These are phyloP conservation scores for Penicillium brevicompactum DNA, from an alignment of 2,329 filamentous ascomycete species.

Conservation along the genomic window DNA sequence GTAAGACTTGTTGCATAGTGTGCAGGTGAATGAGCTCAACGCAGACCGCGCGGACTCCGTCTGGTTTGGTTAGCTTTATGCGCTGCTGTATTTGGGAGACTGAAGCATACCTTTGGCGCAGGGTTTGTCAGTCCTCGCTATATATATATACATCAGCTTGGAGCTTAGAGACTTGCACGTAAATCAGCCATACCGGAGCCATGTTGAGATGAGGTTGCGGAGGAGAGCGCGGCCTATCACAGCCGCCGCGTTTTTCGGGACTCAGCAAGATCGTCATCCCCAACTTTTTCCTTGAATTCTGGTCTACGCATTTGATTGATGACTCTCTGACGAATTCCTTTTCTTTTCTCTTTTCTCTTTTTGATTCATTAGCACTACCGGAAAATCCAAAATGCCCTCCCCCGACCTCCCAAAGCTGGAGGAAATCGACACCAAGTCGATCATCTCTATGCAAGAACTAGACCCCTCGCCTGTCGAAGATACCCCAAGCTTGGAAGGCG, in stretches of 20 bases:
- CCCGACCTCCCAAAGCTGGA: slow-evolving; percentile 23
- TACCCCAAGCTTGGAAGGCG: slow-evolving; percentile 50
- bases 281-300: slow-evolving; percentile 13
- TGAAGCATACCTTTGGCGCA: slow-evolving; percentile 43
- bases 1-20: slow-evolving; percentile 91
- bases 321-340: slow-evolving; percentile 16
- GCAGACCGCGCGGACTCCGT: slow-evolving; percentile 72
- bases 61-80: slow-evolving; percentile 25
- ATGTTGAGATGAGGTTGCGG: slow-evolving; percentile 18
- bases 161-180: not conserved
- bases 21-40: slow-evolving; percentile 78
- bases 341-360: not conserved
- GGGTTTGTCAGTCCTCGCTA: slow-evolving; percentile 53
- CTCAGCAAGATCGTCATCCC: slow-evolving; percentile 14
- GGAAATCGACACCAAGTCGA: slow-evolving; percentile 46
- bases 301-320: slow-evolving; percentile 13
- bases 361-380: not conserved
- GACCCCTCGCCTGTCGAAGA: slow-evolving; percentile 80
- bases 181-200: slow-evolving; percentile 35
- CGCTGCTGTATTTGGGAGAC: not conserved
- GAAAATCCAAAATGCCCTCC: slow-evolving; percentile 17
- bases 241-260: slow-evolving; percentile 11
- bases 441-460: slow-evolving; percentile 71
- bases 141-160: not conserved
- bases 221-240: slow-evolving; percentile 15